Base-by-base conservation (phyloP, 352 stramenopile genomes). In the Phytopythium vexans region DNA sequence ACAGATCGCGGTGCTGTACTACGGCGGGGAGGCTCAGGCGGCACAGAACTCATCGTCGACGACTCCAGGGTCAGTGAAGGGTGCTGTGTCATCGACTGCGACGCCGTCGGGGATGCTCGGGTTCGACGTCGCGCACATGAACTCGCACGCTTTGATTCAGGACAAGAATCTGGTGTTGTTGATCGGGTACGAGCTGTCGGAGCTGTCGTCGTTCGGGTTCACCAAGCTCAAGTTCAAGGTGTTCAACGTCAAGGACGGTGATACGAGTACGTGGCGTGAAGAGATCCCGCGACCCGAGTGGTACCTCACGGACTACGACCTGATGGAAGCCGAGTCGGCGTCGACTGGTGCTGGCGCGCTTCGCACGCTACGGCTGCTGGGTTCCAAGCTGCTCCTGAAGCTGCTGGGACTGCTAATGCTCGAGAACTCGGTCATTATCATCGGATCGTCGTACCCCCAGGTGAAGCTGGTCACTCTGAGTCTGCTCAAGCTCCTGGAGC, bases 61-160 rank as follows among this genome's bases (percentile, higher is more conserved):
- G 35, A 63, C 59, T 5, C 48, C 48, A 6, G 36, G 8, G 34
- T 47, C 52, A 9, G 72, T 69, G 42, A 72, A 72, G 32, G 40
- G 60, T 34, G 54, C 49, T 27, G 37, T 46, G 8, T 38, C 38
- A 35, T 38, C 49, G 3, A 49, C 27, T 10, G 12, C 38, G 27
- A 59, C 6, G 1, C 57, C 69, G 9, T 64, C 66, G 27, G 78
- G 74, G 3, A 88, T 90, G 67, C 41, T 87, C 12, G 80, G 80
- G 46, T 93, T 87, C 54, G 82, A 93, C 43, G 82, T 93, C 1
- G 78, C 78, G 5, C 72, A 86, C 8, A 87, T 93, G 56, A 85
- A 88, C 46, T 80, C 74, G 8, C 77, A 91, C 46, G 81, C 82
- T 35, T 60, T 93, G 14, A 77, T 93, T 21, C 74, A 93, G 62